phyloP scores from a whole-genome alignment of 2,329 filamentous ascomycete genomes.

The Chrysoporthe puriensis region DNA sequence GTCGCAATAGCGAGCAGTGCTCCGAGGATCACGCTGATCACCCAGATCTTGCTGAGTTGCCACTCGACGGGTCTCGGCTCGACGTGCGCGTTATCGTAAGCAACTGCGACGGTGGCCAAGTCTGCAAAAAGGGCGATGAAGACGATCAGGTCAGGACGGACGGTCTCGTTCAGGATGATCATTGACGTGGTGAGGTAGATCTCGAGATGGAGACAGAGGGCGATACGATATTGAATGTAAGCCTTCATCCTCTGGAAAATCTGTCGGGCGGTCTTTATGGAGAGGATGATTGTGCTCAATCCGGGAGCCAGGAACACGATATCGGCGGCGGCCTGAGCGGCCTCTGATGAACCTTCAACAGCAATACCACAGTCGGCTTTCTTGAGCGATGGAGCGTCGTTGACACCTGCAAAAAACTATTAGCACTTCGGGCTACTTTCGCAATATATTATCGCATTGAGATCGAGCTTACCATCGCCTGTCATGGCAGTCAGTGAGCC shows the following conservation, averaged over 20 bases:
- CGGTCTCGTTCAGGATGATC: constrained; percentile 80
- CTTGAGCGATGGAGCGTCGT: constrained; percentile 74
- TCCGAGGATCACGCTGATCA: constrained; percentile 72
- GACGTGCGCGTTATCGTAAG: constrained; percentile 79
- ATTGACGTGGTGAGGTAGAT: constrained; percentile 78
- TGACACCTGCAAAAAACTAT: constrained; percentile 51
- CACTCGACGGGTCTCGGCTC: constrained; percentile 77
- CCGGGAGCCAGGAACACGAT: constrained; percentile 76
- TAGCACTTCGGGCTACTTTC: neutral
- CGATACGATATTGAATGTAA: constrained; percentile 78
- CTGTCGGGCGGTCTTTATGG: constrained; percentile 74
- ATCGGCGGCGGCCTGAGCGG: constrained; percentile 72
- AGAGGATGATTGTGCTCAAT: constrained; percentile 71
- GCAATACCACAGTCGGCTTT: constrained; percentile 76
- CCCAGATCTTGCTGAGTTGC: constrained; percentile 82
- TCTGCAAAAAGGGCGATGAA: constrained; percentile 81
- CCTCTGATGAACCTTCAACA: constrained; percentile 72
- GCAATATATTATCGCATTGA: neutral
- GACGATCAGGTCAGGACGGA: constrained; percentile 73
- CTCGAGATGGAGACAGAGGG: constrained; percentile 73
- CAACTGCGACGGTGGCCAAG: constrained; percentile 77
- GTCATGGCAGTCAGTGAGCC: constrained; percentile 77
- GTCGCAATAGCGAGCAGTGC: constrained; percentile 69
- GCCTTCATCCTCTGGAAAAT: constrained; percentile 81
- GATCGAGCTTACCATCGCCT: constrained; percentile 55